These are phyloP conservation scores for Auxenochlorella pyrenoidosa DNA, from an alignment of 139 green algal genomes.

Conservation along the genomic window DNA sequence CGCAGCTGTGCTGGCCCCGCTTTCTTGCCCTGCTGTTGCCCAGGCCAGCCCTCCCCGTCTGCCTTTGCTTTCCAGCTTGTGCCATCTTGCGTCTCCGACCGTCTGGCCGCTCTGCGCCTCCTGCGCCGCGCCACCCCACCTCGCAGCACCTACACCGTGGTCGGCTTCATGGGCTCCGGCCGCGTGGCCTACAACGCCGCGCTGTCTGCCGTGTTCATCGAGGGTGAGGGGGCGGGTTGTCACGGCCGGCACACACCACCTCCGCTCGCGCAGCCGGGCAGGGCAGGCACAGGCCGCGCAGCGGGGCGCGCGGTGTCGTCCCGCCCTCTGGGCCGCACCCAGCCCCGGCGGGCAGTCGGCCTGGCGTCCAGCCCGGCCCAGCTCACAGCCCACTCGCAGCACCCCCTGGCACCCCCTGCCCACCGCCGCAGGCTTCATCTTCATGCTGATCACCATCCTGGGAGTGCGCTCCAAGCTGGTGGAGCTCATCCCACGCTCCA, in stretches of 20 bases:
- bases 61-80: neutral
- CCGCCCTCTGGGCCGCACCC: too few relatives aligned
- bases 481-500: constrained; percentile 69
- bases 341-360: too few relatives aligned
- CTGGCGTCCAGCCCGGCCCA: too few relatives aligned
- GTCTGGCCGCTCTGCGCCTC: neutral
- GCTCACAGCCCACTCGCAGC: too few relatives aligned
- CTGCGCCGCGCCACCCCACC: too few relatives aligned
- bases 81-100: neutral
- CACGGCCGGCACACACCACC: neutral
- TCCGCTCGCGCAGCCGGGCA: too few relatives aligned
- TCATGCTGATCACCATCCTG: constrained; percentile 67
- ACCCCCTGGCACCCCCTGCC: too few relatives aligned
- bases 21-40: neutral
- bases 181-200: constrained; percentile 58
- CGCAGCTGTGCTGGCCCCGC: too few relatives aligned
- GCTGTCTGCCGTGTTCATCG: constrained; percentile 67
- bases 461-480: constrained; percentile 68
- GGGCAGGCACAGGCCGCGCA: too few relatives aligned
- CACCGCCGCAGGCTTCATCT: constrained; percentile 54
- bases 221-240: constrained; percentile 42
- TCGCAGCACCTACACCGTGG: constrained; percentile 68
- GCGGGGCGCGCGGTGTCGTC: too few relatives aligned
- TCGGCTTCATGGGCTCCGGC: constrained; percentile 66
- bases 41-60: too few relatives aligned